Evolutionary conservation across 805 yeast species (phyloP), one percentile per base, ranked within the genome.

Genomic region (Candida ipomoeae): DNA sequence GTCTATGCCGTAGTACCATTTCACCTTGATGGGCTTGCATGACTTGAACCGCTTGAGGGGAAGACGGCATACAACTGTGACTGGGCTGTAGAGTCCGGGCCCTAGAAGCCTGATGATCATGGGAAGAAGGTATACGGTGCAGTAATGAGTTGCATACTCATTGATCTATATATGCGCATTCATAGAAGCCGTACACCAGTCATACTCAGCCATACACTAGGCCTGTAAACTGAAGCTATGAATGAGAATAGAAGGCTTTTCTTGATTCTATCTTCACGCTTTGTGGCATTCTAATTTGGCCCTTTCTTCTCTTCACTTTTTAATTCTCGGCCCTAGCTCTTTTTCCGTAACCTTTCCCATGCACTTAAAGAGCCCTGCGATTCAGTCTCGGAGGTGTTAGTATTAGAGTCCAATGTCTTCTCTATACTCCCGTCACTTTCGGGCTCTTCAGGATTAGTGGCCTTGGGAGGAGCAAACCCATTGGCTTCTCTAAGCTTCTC

Each of bases 1-100:
- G 62, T 89, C 96, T 0, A 89, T 83, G 2, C 96, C 92, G 59
- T 89, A 85, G 63, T 81, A 89, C 97, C 97, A 90, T 54, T 75
- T 69, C 17, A 59, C 63, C 33, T 50, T 50, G 38, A 52, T 32
- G 5, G 54, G 54, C n/a, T 17, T 35, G 44, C 47, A 50, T 1
- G 56, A 45, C 23, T 36, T 46, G 13, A 17, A 31, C 6, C 48
- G 38, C 32, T 7, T 26, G 29, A 36, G 34, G 18, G 31, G 20
- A 5, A 7, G 15, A 20, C 13, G 15, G 29, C 13, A 11, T 38
- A 32, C 7, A 23, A 39, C 7, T 23, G 13, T 20, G 18, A 39
- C 41, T 31, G 15, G 31, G 17, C 14, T 17, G 15, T 11, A 40
- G 34, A 21, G 10, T 11, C 20, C 29, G 6, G 43, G 15, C 33